Evolutionary conservation across 2,329 filamentous ascomycete species (phyloP).

Genomic region (Colletotrichum musae): DNA sequence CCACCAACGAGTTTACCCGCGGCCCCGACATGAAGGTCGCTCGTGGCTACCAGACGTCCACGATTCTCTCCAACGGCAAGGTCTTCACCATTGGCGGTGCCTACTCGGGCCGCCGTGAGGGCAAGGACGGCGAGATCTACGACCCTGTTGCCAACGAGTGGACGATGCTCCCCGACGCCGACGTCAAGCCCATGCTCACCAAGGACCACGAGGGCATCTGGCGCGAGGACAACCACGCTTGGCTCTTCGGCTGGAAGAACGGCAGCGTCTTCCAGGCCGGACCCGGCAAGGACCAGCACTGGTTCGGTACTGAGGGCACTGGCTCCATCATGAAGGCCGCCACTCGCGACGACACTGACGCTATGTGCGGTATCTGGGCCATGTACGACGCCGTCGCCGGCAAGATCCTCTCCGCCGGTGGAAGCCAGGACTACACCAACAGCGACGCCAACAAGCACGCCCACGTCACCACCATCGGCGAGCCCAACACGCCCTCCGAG

Average conservation of each 20-base stretch:
- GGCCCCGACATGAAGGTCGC: constrained; percentile 60
- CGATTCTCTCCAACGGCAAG: constrained; percentile 65
- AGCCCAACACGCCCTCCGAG: constrained; percentile 42
- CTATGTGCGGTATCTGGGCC: constrained; percentile 69
- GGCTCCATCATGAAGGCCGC: constrained; percentile 61
- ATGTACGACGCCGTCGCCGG: constrained; percentile 73
- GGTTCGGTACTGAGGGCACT: constrained; percentile 63
- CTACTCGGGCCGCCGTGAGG: constrained; percentile 60
- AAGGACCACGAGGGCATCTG: constrained; percentile 65
- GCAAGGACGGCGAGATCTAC: constrained; percentile 71
- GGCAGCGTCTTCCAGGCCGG: constrained; percentile 68
- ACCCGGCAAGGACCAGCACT: constrained; percentile 68
- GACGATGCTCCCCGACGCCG: constrained; percentile 58
- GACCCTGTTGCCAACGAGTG: constrained; percentile 61
- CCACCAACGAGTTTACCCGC: constrained; percentile 54
- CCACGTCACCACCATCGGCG: constrained; percentile 64
- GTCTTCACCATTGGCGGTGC: constrained; percentile 73
- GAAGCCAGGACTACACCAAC: constrained; percentile 61
- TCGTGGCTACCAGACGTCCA: constrained; percentile 68
- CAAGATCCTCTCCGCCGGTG: constrained; percentile 69
- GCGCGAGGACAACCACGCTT: constrained; percentile 54
- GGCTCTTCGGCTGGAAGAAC: constrained; percentile 60
- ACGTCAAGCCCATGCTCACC: constrained; percentile 66
- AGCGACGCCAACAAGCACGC: constrained; percentile 59
- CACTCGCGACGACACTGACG: constrained; percentile 56